Evolutionary conservation across 2,329 filamentous ascomycete genomes (phyloP), one percentile per base, ranked within the genome.

Genomic region (Monosporascus sp.): DNA sequence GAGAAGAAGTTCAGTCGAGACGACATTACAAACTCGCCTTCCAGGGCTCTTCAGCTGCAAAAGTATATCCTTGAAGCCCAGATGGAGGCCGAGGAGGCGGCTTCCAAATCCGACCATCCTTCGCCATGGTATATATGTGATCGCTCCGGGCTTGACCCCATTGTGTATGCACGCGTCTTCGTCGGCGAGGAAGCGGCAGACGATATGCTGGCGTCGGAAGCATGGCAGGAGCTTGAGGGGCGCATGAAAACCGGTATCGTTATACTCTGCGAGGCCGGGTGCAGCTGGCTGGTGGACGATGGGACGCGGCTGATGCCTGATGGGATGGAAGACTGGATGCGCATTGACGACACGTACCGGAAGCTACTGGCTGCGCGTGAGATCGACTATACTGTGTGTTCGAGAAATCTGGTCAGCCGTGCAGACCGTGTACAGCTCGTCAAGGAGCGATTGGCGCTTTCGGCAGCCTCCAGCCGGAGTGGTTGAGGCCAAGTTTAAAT

Each of bases 111-210:
- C 3, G 44, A 63, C 1, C 3, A 18, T 3, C 18, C 26, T 17
- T 46, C 47, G 0, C 22, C 31, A 9, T 72, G 69, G 70, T 70
- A 72, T 51, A 69, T 77, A 46, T 73, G 70, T 7, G 74, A 77
- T 57, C 68, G 74, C 7, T 76, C 74, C 1, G 71, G 70, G 2
- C 51, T 74, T 2, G 73, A 76, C 52, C 71, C 73, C 2, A 56
- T 77, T n/a, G 67, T 69, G 6, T 77, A 76, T 51, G 65, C 73
- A 0, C 53, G 55, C 8, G 48, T 61, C 35, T 70, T 70, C 49
- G 65, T 68, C 1, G 64, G 67, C 1, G 40, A 54, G 2, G 63
- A 62, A 3, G 63, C 63, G 1, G 66, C 63, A 1, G 3, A 47
- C 2, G 41, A 53, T 0, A 58, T 74, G 52, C 43, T 69, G 17